Evolutionary conservation across 2,329 filamentous ascomycete genomes (phyloP), one percentile per base, ranked within the genome.

Genomic region (Kalaharituber pfeilii): DNA sequence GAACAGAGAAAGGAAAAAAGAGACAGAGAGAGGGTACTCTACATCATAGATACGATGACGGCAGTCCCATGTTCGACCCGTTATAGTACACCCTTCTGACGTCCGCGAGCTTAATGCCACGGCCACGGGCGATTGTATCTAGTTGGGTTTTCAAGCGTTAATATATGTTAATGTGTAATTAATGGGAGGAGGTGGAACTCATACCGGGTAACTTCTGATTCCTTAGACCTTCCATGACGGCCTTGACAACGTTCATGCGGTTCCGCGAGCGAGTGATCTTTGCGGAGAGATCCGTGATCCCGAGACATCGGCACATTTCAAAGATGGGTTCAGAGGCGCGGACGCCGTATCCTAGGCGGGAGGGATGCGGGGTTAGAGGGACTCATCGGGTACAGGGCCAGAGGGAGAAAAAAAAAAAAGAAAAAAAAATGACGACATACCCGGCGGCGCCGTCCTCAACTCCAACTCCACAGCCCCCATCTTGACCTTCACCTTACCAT

Each of bases 221-320:
- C 68, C 79, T 77, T 59, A 98, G 73, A 4, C 88, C 89, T 68
- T 89, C 69, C 69, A 84, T 85, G 39, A 86, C 78, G 13, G 91
- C 91, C 73, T 95, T 95, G 71, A 94, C 84, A 18, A 88, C 86
- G 73, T 98, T 98, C 87, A 96, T 94, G 62, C 87, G 86, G 74
- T 94, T 96, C 65, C 88, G 79, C 59, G 86, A 86, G 47, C 89
- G 82, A 33, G 82, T 81, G 59, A 94, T 88, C 62, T 78, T 77
- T 50, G 86, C 88, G 15, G 87, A 78, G 29, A 98, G 77, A 68
- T 98, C 91, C 60, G 82, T 75, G 65, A 98, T 86, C 60, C 91
- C 91, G 39, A 80, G 84, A 50, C 81, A 81, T 60, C 86, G 83
- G 66, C 85, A 88, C 74, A 98, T 87, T 69, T 98, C 89, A 70